These are phyloP conservation scores for Fistulina hepatica DNA, from an alignment of 1,284 basidiomycete species.

Conservation along the genomic window DNA sequence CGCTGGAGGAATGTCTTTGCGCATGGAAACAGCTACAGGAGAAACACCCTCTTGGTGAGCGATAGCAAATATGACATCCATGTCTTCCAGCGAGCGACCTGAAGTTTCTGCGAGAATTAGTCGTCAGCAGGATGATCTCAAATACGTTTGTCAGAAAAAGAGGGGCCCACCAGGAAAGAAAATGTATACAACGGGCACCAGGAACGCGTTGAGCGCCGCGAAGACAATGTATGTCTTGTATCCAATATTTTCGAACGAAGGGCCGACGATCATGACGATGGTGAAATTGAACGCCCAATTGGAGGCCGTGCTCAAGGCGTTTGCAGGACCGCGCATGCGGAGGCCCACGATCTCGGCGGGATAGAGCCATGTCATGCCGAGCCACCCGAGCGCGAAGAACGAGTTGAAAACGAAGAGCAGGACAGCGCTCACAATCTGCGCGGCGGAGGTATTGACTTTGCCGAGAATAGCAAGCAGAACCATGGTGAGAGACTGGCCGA, in stretches of 20 bases:
- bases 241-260: conserved; percentile 50
- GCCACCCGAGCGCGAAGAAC: conserved; percentile 57
- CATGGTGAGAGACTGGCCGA: conserved; percentile 52
- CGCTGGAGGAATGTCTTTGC: conserved; percentile 43
- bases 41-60: conserved; percentile 47
- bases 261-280: conserved; percentile 53
- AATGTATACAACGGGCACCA: conserved; percentile 49
- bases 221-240: conserved; percentile 61
- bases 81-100: conserved; percentile 28
- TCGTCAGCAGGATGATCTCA: conserved; percentile 15
- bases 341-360: conserved; percentile 58
- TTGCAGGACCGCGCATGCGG: conserved; percentile 54
- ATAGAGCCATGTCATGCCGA: conserved; percentile 63
- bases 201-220: conserved; percentile 46
- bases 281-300: conserved; percentile 59
- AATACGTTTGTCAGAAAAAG: too few species aligned
- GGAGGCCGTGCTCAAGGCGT: conserved; percentile 43
- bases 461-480: conserved; percentile 46
- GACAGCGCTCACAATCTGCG: conserved; percentile 46
- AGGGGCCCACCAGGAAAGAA: conserved; percentile 57
- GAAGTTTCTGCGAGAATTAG: conserved; percentile 1
- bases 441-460: conserved; percentile 33
- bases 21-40: conserved; percentile 42
- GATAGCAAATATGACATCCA: conserved; percentile 53
- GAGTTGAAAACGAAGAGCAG: conserved; percentile 56